Base-by-base conservation (phyloP, 1,284 basidiomycete genomes). In the Malassezia psittaci region DNA sequence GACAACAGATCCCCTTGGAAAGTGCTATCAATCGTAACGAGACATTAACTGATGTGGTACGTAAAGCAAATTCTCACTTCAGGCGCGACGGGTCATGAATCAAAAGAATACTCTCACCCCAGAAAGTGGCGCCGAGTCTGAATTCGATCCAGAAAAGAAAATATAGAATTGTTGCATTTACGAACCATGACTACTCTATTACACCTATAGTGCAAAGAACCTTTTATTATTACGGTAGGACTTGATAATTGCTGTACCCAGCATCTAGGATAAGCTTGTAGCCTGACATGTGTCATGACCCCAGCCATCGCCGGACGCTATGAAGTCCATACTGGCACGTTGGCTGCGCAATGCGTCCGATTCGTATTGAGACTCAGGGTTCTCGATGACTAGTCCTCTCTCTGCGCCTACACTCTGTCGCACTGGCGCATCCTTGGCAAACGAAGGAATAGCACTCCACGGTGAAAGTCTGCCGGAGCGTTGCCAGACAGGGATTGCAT, bases 31-130 rank as follows among this genome's bases (percentile, higher is more conserved):
- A 38, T 19, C 46, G 11, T 15, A 40, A 47, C 21, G 43, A 52
- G 41, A 41, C 54, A 3, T 9, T 57, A 1, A 41, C 49, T 3
- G 49, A 52, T 12, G 50, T 47, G 29, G 54, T 57, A 42, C 12
- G 54, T 56, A 40, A 3, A 19, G 3, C n/a, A 13, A 16, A 19
- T 12, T 32, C 19, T 9, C n/a, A 44, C 24, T 29, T 7, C n/a
- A 55, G 53, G 42, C 42, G 15, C 34, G 37, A 13, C 54, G 49
- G 1, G 10, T 56, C 16, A n/a, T 56, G 11, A 5, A 24, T n/a
- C 13, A 45, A n/a, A 29, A n/a, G 34, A 39, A 44, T 34, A 33
- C 18, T 32, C 11, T 33, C 45, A 33, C 19, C 10, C 12, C 29
- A 15, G 41, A 42, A 29, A 19, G 19, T n/a, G 41, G 41, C 41